Conservation (phyloP, 1,139 yeast species). For the Pichia inconspicua region DNA sequence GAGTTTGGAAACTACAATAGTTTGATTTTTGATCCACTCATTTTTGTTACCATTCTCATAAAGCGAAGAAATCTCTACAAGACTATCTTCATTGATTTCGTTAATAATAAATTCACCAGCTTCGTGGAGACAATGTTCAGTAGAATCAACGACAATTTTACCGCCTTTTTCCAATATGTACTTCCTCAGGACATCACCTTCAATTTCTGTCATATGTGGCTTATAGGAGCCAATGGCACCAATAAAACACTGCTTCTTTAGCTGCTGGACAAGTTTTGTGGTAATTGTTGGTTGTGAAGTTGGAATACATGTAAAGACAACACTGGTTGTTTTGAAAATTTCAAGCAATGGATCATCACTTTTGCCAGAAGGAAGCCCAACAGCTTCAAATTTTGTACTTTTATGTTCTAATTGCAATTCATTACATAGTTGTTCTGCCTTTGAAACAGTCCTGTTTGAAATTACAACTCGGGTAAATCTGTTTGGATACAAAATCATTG, state of each 20-base stretch:
- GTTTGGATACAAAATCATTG: constrained; percentile 35
- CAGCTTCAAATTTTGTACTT: constrained; percentile 23
- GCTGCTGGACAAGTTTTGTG: constrained; percentile 30
- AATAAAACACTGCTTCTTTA: constrained; percentile 36
- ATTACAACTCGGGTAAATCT: constrained; percentile 36
- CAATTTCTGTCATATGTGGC: constrained; percentile 62
- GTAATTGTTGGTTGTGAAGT: constrained; percentile 42
- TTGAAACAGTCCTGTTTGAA: constrained; percentile 39
- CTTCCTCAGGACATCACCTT: constrained; percentile 33
- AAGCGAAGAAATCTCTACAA: constrained; percentile 42
- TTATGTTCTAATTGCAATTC: constrained; percentile 26
- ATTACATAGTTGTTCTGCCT: constrained; percentile 31
- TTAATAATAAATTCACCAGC: constrained; percentile 58
- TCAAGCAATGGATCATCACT: constrained; percentile 16
- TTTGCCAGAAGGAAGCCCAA: constrained; percentile 9
- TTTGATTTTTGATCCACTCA: constrained; percentile 17
- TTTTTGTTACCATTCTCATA: constrained; percentile 11
- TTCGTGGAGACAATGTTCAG: constrained; percentile 47
- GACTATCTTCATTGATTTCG: constrained; percentile 29
- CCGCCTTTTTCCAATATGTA: constrained; percentile 27
- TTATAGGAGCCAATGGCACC: constrained; percentile 63
- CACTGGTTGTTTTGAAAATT: constrained; percentile 30
- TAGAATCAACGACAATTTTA: constrained; percentile 52
- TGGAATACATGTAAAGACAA: constrained; percentile 56
- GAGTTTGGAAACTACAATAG: constrained; percentile 40